Base-by-base conservation (phyloP, 148 eudicot genomes). In the Pouteria glomerata region DNA sequence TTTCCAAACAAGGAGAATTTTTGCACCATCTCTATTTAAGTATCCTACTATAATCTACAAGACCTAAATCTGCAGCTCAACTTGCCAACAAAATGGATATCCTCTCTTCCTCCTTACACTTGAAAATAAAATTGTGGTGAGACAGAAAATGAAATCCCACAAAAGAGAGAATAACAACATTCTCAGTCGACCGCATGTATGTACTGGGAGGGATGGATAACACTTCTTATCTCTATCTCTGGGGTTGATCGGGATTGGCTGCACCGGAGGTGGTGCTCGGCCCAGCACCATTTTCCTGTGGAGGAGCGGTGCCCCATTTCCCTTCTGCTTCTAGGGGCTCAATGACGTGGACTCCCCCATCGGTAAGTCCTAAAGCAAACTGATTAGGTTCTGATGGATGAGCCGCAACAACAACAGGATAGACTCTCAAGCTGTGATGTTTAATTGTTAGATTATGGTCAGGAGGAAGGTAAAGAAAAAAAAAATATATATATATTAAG, bases 271-370 rank as follows among this genome's bases (percentile, higher is more conserved):
- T 69, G 68, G 83, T 68, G 74, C 86, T 86, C 68, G 92, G 76
- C 65, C 90, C 93, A 10, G 86, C 88, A 21, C 88, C 91, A 66
- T 86, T 87, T 76, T 89, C 99, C 4, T 70, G 74, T 18, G 94
- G 93, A 52, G 96, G 88, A 14, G 86, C 74, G 16, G 81, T 82
- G 19, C 99, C 99, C 99, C 99, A 96, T 78, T 87, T 90, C 3
- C 89, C 91, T 76, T 96, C 99, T 42, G 89, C 73, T 74, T 96
- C 97, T n/a, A 80, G 79, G 23, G 99, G 99, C 78, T 96, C 99
- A 3, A 96, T 82, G 26, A 96, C 86, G 70, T 80, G 79, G 41
- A 96, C 96, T 10, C 84, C 90, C 21, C 99, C 99, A 79, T 96
- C 96, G 0, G 77, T 87, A 60, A 96, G 86, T 69, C 99, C 99